Percentiles rank a stretch among this genome's conserved stretches.
phyloP scores from a whole-genome alignment of 2,329 filamentous ascomycete species.

The Pyricularia sp. region DNA sequence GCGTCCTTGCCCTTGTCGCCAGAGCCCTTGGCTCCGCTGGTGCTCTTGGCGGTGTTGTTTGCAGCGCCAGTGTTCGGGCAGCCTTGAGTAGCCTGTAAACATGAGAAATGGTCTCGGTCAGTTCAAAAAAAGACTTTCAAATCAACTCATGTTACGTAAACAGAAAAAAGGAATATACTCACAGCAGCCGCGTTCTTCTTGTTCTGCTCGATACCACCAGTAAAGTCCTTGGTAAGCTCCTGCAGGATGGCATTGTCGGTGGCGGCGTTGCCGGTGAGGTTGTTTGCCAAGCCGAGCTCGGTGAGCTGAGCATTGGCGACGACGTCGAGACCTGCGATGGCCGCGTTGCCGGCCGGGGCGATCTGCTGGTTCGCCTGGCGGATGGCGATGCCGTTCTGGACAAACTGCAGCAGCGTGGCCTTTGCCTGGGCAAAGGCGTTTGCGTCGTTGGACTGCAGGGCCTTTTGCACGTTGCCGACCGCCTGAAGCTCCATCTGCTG shows the following conservation, averaged over 20 bases:
- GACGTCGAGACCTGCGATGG: slow-evolving; percentile 8
- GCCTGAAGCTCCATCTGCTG: slow-evolving; percentile 12
- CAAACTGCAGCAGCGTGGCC: slow-evolving; percentile 9
- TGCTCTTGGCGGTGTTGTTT: not conserved
- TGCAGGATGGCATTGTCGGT: slow-evolving; percentile 7
- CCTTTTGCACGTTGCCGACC: slow-evolving; percentile 7
- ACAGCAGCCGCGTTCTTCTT: slow-evolving; percentile 9
- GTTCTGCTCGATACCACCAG: slow-evolving; percentile 10
- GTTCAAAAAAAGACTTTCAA: not conserved
- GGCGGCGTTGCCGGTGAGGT: slow-evolving; percentile 8
- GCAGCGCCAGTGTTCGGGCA: not conserved
- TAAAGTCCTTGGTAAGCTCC: slow-evolving; percentile 9
- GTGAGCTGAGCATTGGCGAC: slow-evolving; percentile 9
- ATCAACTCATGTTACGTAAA: not conserved
- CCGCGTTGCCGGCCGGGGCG: slow-evolving; percentile 7
- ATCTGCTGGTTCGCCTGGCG: slow-evolving; percentile 13
- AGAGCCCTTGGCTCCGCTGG: not conserved
- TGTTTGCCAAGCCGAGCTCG: slow-evolving; percentile 6
- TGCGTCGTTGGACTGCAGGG: slow-evolving; percentile 6
- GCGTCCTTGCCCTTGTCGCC: not conserved
- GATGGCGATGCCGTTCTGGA: slow-evolving; percentile 12
- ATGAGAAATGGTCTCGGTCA: not conserved
- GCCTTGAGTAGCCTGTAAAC: not conserved
- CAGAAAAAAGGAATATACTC: not conserved
- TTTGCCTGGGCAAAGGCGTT: slow-evolving; percentile 8